These are phyloP conservation scores for Curvularia sp. DNA, from an alignment of 2,329 filamentous ascomycete genomes.

Conservation along the genomic window DNA sequence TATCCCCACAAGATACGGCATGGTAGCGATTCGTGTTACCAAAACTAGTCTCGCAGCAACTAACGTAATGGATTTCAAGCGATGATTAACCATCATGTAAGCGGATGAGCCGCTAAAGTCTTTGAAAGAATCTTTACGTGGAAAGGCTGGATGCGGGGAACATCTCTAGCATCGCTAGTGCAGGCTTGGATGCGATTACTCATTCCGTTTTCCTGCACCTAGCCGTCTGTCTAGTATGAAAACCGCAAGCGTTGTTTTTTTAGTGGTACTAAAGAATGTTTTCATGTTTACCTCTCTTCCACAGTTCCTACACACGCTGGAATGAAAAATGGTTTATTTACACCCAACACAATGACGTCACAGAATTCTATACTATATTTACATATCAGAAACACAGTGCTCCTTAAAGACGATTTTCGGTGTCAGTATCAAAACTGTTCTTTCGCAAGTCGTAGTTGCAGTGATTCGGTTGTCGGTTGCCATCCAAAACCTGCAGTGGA, in stretches of 20 bases:
- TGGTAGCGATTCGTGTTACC: neutral
- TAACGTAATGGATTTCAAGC: neutral
- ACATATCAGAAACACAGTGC: neutral
- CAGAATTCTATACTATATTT: neutral
- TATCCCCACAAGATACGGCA: neutral
- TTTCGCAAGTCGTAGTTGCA: slow-evolving; percentile 30
- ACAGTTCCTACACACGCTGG: neutral
- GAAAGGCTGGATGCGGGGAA: neutral
- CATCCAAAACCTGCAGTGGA: slow-evolving; percentile 20
- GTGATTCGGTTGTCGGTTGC: slow-evolving; percentile 21
- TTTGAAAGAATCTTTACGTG: neutral
- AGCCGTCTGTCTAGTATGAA: neutral
- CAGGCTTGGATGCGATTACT: neutral
- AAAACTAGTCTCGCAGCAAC: neutral
- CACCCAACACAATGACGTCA: neutral
- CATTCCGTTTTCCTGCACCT: neutral
- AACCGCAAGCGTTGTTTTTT: neutral
- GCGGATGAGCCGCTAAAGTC: neutral
- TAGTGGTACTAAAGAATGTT: neutral
- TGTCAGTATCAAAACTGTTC: slow-evolving; percentile 26
- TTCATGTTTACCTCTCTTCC: neutral
- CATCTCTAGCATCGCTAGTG: neutral
- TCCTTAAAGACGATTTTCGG: slow-evolving; percentile 15
- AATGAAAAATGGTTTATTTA: neutral
- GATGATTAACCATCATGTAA: neutral